A percentile compares a stretch with the other conserved stretches of the same genome.
phyloP scores from a whole-genome alignment of 2,329 filamentous ascomycete species.

The Torrubiella hemipterigena region DNA sequence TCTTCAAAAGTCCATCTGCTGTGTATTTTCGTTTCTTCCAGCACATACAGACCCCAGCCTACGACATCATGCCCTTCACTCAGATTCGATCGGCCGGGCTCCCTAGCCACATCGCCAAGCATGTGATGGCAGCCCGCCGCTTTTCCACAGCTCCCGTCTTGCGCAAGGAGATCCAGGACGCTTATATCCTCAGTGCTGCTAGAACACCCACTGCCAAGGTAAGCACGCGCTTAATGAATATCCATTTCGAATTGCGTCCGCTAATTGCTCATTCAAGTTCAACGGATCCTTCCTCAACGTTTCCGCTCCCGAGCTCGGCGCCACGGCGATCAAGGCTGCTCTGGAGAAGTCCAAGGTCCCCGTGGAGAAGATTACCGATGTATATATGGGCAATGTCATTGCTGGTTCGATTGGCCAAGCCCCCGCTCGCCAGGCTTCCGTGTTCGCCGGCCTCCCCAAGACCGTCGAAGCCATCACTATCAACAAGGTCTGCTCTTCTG shows the following conservation, averaged over 20 bases:
- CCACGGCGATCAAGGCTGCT: slow-evolving; percentile 83
- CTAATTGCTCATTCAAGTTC: slow-evolving; percentile 45
- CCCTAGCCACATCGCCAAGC: slow-evolving; percentile 22
- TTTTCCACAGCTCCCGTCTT: slow-evolving; percentile 34
- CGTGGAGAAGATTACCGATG: slow-evolving; percentile 68
- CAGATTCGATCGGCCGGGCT: slow-evolving; percentile 22
- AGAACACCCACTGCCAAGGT: slow-evolving; percentile 87
- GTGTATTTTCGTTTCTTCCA: slow-evolving; percentile 1
- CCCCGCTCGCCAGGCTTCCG: slow-evolving; percentile 78
- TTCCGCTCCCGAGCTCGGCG: slow-evolving; percentile 77
- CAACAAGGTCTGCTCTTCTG: slow-evolving; percentile 97
- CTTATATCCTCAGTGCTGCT: slow-evolving; percentile 84
- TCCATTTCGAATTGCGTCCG: neutral
- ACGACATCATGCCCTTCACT: slow-evolving; percentile 18
- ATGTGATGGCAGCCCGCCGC: slow-evolving; percentile 27
- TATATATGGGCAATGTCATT: slow-evolving; percentile 96
- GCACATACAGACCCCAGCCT: slow-evolving; percentile 5
- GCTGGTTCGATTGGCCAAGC: slow-evolving; percentile 77
- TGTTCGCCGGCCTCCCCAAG: slow-evolving; percentile 77
- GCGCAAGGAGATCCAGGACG: slow-evolving; percentile 66
- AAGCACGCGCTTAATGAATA: slow-evolving; percentile 6
- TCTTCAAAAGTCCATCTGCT: slow-evolving; percentile 3
- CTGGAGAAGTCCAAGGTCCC: slow-evolving; percentile 78
- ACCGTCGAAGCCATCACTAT: slow-evolving; percentile 80
- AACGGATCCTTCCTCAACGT: slow-evolving; percentile 82